Percentiles rank a stretch among this genome's conserved stretches.
Conservation (phyloP, 225 moss, liverwort and hornwort species). For the Bryoerythrophyllum caledonicum region DNA sequence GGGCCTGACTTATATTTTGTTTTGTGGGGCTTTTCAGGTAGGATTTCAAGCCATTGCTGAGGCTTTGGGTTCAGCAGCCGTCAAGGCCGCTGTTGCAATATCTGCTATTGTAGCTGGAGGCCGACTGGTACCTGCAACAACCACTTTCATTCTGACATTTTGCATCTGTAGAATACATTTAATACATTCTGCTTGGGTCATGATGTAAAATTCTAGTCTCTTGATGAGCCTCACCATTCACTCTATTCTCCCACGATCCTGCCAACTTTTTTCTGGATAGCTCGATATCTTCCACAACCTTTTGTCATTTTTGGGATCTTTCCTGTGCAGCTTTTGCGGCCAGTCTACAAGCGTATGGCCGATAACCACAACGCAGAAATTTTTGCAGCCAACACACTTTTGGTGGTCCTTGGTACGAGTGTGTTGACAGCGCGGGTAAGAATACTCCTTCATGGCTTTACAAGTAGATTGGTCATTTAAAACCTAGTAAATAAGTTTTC, state of each 20-base stretch:
- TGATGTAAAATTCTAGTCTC: neutral
- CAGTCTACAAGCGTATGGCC: slow-evolving; percentile 98
- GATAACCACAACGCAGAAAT: slow-evolving; percentile 98
- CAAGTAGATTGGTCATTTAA: neutral
- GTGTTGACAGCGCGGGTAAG: slow-evolving; percentile 92
- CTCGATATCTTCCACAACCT: neutral
- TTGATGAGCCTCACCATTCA: neutral
- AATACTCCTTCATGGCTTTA: neutral
- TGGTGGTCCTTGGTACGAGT: slow-evolving; percentile 97
- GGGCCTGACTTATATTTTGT: neutral
- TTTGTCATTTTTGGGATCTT: neutral
- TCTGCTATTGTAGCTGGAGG: slow-evolving; percentile 95
- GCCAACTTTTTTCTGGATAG: neutral
- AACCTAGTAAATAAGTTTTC: neutral
- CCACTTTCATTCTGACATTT: neutral
- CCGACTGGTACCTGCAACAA: slow-evolving; percentile 62
- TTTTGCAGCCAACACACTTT: slow-evolving; percentile 93
- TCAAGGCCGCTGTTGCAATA: slow-evolving; percentile 92
- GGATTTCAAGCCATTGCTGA: slow-evolving; percentile 92
- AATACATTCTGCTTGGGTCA: neutral
- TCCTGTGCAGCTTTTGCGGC: slow-evolving; percentile 77
- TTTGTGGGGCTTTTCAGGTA: slow-evolving; percentile 56
- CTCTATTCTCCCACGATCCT: neutral
- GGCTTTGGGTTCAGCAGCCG: slow-evolving; percentile 85
- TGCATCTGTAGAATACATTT: neutral